Conservation (phyloP, 1,139 yeast species). For the Wickerhamomyces sp. region DNA sequence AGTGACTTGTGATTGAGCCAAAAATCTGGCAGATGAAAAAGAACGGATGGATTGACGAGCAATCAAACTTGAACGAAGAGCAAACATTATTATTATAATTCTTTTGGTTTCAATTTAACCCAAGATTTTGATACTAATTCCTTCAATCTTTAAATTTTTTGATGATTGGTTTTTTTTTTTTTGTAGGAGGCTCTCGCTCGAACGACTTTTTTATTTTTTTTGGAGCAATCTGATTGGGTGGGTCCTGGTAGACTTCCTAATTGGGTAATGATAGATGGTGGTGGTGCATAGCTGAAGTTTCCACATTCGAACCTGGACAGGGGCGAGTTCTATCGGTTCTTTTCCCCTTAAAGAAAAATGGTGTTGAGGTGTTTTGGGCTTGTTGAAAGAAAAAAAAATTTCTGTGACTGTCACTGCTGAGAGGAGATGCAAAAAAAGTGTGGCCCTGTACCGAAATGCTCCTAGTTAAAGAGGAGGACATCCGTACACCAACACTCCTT, state of each 20-base stretch:
- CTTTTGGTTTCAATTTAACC: too few species aligned
- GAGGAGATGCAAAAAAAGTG: too few species aligned
- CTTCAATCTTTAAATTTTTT: not conserved
- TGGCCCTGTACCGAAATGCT: not conserved
- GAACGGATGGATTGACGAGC: slow-evolving; percentile 32
- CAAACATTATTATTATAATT: slow-evolving; percentile 18
- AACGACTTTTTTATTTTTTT: slow-evolving; percentile 9
- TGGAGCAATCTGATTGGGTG: slow-evolving; percentile 19
- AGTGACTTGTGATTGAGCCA: slow-evolving; percentile 29
- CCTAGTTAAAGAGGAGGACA: not conserved
- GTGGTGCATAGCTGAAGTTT: not conserved
- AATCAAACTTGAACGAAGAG: slow-evolving; percentile 23
- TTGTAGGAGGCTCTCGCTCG: slow-evolving; percentile 6
- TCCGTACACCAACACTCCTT: not conserved
- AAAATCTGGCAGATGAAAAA: slow-evolving; percentile 35
- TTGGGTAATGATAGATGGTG: slow-evolving; percentile 1
- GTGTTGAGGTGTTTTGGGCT: slow-evolving; percentile 5
- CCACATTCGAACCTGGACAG: slow-evolving; percentile 7
- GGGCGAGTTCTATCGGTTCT: not conserved
- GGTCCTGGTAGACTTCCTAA: slow-evolving; percentile 11
- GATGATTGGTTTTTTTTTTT: not conserved
- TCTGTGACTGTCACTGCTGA: slow-evolving; percentile 3
- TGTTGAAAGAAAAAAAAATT: not conserved
- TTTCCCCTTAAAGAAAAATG: not conserved
- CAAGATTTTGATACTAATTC: too few species aligned